Evolutionary conservation across 768 basidiomycete genomes (phyloP).

Genomic region (Hypsizygus marmoreus): DNA sequence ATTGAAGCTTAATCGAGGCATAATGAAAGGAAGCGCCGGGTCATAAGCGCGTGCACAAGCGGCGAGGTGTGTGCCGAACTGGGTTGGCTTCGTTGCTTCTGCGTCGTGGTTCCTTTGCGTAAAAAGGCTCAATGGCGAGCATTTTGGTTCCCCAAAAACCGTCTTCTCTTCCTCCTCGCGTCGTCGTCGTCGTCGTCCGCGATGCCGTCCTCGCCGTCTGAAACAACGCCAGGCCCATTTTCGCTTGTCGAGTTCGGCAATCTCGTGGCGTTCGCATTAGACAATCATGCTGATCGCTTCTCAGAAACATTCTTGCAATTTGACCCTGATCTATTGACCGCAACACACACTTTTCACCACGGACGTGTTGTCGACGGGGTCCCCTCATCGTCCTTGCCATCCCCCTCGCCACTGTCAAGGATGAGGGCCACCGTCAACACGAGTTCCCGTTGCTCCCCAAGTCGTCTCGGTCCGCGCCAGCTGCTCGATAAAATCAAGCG

Average conservation of each 20-base stretch:
- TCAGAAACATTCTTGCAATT: conserved; percentile 19
- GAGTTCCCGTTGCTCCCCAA: too few species aligned
- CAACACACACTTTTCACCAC: conserved; percentile 3
- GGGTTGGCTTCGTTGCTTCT: too few species aligned
- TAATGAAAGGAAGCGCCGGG: conserved; percentile 3
- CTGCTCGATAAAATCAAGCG: conserved; percentile 20
- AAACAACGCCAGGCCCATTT: too few species aligned
- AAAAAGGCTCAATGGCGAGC: too few species aligned
- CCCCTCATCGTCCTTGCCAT: conserved; percentile 1
- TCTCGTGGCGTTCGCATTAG: conserved; percentile 22
- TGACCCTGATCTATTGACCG: conserved; percentile 16
- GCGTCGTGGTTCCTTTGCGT: too few species aligned
- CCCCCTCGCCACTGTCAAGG: conserved; percentile 2
- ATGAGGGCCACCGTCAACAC: conserved; percentile 1
- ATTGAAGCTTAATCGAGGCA: conserved; percentile 3
- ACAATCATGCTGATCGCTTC: conserved; percentile 16
- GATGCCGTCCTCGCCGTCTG: conserved; percentile 6
- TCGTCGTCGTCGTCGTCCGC: conserved; percentile 3
- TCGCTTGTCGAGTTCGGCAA: conserved; percentile 20
- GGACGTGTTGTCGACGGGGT: neutral
- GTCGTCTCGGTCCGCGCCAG: conserved; percentile 18
- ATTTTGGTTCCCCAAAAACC: neutral
- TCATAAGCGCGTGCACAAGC: neutral
- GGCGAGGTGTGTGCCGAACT: neutral
- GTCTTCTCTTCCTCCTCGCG: neutral